A percentile compares a stretch with the other conserved stretches of the same genome.
phyloP scores from a whole-genome alignment of 495 filamentous ascomycete genomes.

The Aspergillus sclerotioniger region DNA sequence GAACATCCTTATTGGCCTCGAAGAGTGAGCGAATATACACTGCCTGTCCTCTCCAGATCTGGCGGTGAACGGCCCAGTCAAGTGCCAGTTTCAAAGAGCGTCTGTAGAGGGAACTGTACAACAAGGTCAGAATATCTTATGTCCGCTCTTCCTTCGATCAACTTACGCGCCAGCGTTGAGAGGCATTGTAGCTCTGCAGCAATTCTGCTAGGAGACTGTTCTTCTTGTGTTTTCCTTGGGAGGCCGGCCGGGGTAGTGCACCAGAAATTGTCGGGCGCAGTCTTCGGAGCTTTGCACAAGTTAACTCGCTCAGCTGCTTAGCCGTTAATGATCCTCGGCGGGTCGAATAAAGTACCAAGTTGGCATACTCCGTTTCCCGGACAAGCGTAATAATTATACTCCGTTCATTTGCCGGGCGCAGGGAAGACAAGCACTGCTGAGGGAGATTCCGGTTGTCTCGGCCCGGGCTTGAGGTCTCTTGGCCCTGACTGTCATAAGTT shows the following conservation, averaged over 20 bases:
- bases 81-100: conserved; percentile 88
- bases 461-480: conserved; percentile 22
- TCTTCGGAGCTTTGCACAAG: background rate
- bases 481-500: conserved; percentile 11
- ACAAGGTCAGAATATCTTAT: conserved; percentile 14
- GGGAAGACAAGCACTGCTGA: conserved; percentile 10
- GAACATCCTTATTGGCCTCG: conserved; percentile 85
- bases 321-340: background rate
- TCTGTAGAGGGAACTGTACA: conserved; percentile 80
- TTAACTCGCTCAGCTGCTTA: background rate
- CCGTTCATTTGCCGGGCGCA: conserved; percentile 32
- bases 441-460: conserved; percentile 33
- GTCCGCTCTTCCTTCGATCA: background rate
- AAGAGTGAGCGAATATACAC: conserved; percentile 94
- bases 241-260: background rate
- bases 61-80: conserved; percentile 89
- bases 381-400: conserved; percentile 42
- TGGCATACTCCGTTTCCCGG: conserved; percentile 21
- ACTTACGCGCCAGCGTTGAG: conserved; percentile 40
- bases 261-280: background rate
- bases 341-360: conserved; percentile 19
- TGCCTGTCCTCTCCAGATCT: conserved; percentile 91
- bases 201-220: background rate
- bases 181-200: conserved; percentile 33
- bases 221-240: background rate